These are phyloP conservation scores for Tylopilus subfusipes DNA, from an alignment of 768 basidiomycete species.

Conservation along the genomic window DNA sequence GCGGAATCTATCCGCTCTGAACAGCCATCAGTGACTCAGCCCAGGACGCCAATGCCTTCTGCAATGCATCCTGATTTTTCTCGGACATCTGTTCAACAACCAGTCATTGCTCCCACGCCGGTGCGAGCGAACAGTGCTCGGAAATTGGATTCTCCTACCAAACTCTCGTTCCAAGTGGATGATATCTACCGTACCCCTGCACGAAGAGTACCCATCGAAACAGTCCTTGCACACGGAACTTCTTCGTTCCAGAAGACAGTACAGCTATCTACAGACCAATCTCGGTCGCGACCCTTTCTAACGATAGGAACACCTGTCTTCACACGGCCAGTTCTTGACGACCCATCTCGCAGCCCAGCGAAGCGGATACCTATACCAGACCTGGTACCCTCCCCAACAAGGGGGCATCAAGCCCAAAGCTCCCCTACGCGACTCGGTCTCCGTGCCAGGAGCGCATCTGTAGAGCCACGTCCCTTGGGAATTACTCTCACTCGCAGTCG, in stretches of 20 bases:
- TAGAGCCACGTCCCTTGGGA: constrained; percentile 30
- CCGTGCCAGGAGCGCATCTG: constrained; percentile 33
- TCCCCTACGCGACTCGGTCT: constrained; percentile 19
- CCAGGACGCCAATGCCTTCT: constrained; percentile 13
- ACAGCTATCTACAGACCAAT: constrained; percentile 30
- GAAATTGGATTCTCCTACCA: constrained; percentile 28
- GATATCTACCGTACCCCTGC: constrained; percentile 57
- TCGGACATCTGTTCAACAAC: constrained; percentile 22
- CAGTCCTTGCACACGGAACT: constrained; percentile 49
- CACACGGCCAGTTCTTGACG: constrained; percentile 39
- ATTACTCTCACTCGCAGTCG: constrained; percentile 21
- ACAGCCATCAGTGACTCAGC: constrained; percentile 23
- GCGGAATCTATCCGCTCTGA: constrained; percentile 4
- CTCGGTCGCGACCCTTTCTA: constrained; percentile 14
- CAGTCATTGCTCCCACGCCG: constrained; percentile 30
- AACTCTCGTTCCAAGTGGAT: constrained; percentile 34
- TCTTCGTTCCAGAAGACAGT: constrained; percentile 47
- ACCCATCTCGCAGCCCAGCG: constrained; percentile 35
- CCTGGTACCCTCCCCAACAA: constrained; percentile 27
- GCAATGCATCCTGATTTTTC: constrained; percentile 17
- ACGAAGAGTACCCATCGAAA: constrained; percentile 54
- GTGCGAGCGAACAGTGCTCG: constrained; percentile 15
- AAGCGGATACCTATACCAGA: constrained; percentile 33
- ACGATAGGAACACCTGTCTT: constrained; percentile 33
- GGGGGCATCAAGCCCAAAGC: neutral